Percentiles rank a stretch among this genome's conserved stretches.
phyloP scores from a whole-genome alignment of 169 alveolate species.

The Eimeria necatrix region DNA sequence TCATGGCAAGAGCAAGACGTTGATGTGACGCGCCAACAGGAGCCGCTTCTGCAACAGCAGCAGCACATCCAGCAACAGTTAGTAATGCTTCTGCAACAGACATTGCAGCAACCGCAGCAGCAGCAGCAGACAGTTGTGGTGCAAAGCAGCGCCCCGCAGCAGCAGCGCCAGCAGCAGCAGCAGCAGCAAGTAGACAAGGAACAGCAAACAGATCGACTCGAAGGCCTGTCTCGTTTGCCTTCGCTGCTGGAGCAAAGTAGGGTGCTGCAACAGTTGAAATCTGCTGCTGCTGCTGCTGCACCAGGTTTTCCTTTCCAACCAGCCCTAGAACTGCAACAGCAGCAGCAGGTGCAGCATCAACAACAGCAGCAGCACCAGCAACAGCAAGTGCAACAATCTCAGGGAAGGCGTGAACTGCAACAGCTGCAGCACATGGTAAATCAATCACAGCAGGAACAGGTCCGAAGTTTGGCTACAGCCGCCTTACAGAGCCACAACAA shows the following conservation, averaged over 20 bases:
- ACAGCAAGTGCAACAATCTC: not conserved
- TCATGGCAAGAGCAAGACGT: not conserved
- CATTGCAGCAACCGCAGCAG: slow-evolving; percentile 7
- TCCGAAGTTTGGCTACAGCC: not conserved
- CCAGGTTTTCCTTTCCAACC: not conserved
- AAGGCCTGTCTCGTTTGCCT: slow-evolving; percentile 54
- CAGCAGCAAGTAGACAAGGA: slow-evolving; percentile 44
- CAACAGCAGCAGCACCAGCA: slow-evolving; percentile 53
- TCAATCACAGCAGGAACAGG: not conserved
- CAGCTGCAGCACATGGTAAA: not conserved
- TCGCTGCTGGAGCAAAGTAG: slow-evolving; percentile 16
- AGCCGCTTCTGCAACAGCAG: slow-evolving; percentile 23
- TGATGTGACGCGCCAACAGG: not conserved
- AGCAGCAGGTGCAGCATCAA: not conserved
- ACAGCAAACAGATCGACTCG: slow-evolving; percentile 62
- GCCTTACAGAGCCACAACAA: not conserved
- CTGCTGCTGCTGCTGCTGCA: slow-evolving; percentile 13
- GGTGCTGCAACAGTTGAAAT: not conserved
- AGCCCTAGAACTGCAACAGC: not conserved
- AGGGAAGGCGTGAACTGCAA: not conserved
- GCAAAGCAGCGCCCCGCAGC: not conserved
- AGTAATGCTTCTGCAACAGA: slow-evolving; percentile 10
- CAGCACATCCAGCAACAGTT: not conserved
- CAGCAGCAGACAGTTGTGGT: slow-evolving; percentile 5
- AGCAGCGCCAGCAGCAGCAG: slow-evolving; percentile 47